A percentile compares a stretch with the other conserved stretches of the same genome.
Evolutionary conservation across 805 yeast genomes (phyloP).

Genomic region (Lipomyces sp.): DNA sequence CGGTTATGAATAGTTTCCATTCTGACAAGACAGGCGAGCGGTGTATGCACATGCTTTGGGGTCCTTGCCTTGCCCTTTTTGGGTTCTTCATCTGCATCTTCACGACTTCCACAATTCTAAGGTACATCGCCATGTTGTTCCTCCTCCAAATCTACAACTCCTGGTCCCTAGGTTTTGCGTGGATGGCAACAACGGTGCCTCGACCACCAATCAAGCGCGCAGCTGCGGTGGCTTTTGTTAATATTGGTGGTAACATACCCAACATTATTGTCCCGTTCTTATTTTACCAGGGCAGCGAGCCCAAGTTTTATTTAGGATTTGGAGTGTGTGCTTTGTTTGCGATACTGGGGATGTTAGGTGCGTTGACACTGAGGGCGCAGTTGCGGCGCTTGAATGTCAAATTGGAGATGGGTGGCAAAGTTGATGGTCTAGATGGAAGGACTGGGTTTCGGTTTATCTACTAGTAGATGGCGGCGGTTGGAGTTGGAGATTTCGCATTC

Average conservation of each 20-base stretch:
- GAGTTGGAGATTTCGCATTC: background rate
- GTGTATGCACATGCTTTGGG: slow-evolving; percentile 55
- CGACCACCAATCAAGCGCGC: slow-evolving; percentile 56
- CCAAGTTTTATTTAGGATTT: slow-evolving; percentile 42
- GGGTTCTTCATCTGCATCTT: slow-evolving; percentile 58
- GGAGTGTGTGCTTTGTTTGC: slow-evolving; percentile 38
- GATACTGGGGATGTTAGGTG: slow-evolving; percentile 23
- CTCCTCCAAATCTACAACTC: slow-evolving; percentile 63
- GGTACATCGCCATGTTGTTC: slow-evolving; percentile 60
- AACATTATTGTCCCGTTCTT: slow-evolving; percentile 41
- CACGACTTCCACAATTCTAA: slow-evolving; percentile 58
- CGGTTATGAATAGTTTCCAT: slow-evolving; percentile 29
- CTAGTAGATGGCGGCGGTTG: slow-evolving; percentile 17
- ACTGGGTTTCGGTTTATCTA: slow-evolving; percentile 40
- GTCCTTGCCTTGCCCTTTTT: slow-evolving; percentile 51
- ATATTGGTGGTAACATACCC: slow-evolving; percentile 44
- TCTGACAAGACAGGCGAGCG: slow-evolving; percentile 36
- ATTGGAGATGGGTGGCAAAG: slow-evolving; percentile 38
- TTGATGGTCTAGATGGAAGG: slow-evolving; percentile 42
- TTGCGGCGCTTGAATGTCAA: slow-evolving; percentile 35
- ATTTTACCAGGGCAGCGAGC: slow-evolving; percentile 35
- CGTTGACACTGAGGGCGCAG: slow-evolving; percentile 24
- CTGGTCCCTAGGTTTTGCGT: slow-evolving; percentile 57
- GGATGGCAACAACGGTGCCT: slow-evolving; percentile 61
- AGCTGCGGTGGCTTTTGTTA: slow-evolving; percentile 58